Percentiles rank a stretch among this genome's conserved stretches.
Evolutionary conservation across 1,284 basidiomycete species (phyloP).

Genomic region (Chondrostereum purpureum): DNA sequence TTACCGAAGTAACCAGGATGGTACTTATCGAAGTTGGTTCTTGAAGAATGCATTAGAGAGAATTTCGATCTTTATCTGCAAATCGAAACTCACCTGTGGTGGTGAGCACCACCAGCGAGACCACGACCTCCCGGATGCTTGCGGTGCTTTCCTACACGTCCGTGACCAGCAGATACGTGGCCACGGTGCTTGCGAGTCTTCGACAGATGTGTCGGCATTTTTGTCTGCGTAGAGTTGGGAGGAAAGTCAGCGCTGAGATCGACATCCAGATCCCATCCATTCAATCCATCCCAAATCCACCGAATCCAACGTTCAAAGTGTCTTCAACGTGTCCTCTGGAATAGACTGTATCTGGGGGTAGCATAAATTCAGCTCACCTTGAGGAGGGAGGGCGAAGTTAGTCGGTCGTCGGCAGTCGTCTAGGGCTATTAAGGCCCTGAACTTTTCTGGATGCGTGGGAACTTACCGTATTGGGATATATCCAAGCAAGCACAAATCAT

Average conservation of each 20-base stretch:
- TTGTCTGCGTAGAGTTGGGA: constrained; percentile 31
- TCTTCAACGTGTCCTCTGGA: constrained; percentile 16
- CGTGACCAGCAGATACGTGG: constrained; percentile 98
- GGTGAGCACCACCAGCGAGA: constrained; percentile 99
- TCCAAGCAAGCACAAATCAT: background rate
- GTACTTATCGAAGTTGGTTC: constrained; percentile 90
- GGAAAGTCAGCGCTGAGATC: constrained; percentile 9
- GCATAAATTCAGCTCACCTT: background rate
- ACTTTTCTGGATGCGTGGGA: constrained; percentile 2
- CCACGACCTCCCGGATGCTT: constrained; percentile 99
- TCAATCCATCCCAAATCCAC: constrained; percentile 28
- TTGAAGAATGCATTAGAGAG: constrained; percentile 21
- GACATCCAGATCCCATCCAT: constrained; percentile 29
- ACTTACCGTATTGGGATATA: background rate
- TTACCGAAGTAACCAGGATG: constrained; percentile 99
- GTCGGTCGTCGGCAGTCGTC: background rate
- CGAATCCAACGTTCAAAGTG: constrained; percentile 21
- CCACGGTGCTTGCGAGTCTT: constrained; percentile 99
- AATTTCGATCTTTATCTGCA: constrained; percentile 2
- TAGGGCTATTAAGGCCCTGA: background rate
- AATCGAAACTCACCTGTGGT: constrained; percentile 83
- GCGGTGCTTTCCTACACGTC: constrained; percentile 99
- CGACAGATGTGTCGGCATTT: constrained; percentile 91
- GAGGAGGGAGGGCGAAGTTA: background rate
- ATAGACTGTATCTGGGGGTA: constrained; percentile 11